phyloP scores from a whole-genome alignment of 441 rosid species.

The Populus trichocarpa region DNA sequence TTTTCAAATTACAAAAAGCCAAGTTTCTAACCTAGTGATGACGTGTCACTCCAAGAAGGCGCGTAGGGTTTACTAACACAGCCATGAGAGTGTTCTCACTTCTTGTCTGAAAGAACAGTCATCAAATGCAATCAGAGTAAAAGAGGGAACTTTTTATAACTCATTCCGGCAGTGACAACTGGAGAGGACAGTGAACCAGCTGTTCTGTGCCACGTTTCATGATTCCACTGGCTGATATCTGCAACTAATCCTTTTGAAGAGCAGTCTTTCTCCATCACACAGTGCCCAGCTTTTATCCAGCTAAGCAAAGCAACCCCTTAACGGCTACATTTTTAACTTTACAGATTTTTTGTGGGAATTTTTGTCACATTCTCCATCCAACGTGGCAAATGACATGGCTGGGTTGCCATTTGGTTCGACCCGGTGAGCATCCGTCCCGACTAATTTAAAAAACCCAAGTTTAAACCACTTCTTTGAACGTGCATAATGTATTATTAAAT shows the following conservation, averaged over 20 bases:
- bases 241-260: background rate
- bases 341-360: background rate
- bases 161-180: conserved; percentile 40
- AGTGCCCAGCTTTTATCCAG: conserved; percentile 35
- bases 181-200: conserved; percentile 43
- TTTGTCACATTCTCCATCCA: conserved; percentile 1
- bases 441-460: too few species aligned
- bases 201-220: conserved; percentile 24
- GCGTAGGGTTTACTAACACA: background rate
- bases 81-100: background rate
- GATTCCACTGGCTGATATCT: background rate
- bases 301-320: conserved; percentile 32
- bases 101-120: background rate
- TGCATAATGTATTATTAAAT: background rate
- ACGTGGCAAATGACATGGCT: conserved; percentile 52
- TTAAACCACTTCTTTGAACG: background rate
- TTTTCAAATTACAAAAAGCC: too few species aligned
- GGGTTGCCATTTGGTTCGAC: background rate
- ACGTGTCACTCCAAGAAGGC: background rate
- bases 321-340: conserved; percentile 54
- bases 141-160: conserved; percentile 24
- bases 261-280: conserved; percentile 21
- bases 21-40: background rate
- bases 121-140: conserved; percentile 13
- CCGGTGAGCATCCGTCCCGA: background rate